Base-by-base conservation (phyloP, 2,329 filamentous ascomycete species). In the Lecanicillium sp. region DNA sequence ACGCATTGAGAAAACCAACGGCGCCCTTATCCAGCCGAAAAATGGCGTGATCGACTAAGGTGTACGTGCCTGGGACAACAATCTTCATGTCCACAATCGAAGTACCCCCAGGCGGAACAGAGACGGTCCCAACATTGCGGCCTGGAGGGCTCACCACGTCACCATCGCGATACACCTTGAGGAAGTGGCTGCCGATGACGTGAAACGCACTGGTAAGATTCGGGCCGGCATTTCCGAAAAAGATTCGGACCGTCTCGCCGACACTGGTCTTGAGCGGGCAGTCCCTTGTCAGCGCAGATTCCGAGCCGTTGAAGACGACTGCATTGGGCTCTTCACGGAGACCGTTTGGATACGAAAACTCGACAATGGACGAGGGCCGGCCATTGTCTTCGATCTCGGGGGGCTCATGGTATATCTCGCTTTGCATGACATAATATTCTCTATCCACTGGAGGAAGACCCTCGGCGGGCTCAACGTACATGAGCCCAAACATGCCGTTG, bases 381-480 rank as follows among this genome's bases (percentile, higher is more conserved):
- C 63, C 62, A 45, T 65, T 51, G 8, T 60, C 63, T n/a, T 54
- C 54, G 2, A 54, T 47, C 42, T 65, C 62, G 0, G 63, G 63
- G 2, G 63, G 61, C 50, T 66, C 63, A 35, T 65, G 61, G 50
- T 65, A 66, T 47, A 64, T 62, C 47, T 65, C 63, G 51, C 62
- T 65, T 51, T 66, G 63, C 58, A 66, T 60, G 15, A 66, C 62
- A 52, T 62, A 66, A 52, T 65, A 66, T 44, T 66, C 63, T 14
- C 53, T 50, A 36, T 65, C 61, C 9, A 63, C 62, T 1, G 57
- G 50, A 0, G 62, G 60, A 0, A 65, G 56, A 7, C 55, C 54
- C 17, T 62, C 54, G 9, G 56, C 62, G 3, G 62, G 61, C 52
- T 65, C 61, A 12, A 65, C 63, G 53, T 64, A 65, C 39, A 65